A percentile compares a stretch with the other conserved stretches of the same genome.
Conservation (phyloP, 2,329 filamentous ascomycete species). For the Pleurostoma richardsiae region DNA sequence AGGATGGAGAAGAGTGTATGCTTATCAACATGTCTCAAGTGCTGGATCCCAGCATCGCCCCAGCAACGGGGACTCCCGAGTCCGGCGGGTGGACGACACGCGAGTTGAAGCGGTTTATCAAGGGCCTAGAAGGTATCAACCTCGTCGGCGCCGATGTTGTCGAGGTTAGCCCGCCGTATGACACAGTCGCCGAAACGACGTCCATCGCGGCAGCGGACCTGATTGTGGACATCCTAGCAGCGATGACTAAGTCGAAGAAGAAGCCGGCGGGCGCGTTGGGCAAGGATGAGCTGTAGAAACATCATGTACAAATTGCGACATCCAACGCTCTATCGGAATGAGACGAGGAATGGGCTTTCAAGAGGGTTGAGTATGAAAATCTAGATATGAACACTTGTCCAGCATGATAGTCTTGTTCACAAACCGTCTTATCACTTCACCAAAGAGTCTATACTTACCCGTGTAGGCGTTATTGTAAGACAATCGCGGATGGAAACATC, state of each 20-base stretch:
- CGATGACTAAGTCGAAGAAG: background rate
- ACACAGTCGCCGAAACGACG: constrained; percentile 4
- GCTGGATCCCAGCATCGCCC: background rate
- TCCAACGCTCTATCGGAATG: too few species aligned
- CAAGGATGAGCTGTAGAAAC: background rate
- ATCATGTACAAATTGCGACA: too few species aligned
- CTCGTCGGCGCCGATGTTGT: constrained; percentile 2
- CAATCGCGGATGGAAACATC: too few species aligned
- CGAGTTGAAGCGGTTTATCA: constrained; percentile 3
- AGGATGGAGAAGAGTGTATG: background rate
- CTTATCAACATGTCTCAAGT: background rate
- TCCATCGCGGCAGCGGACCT: constrained; percentile 6
- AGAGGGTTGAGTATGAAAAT: too few species aligned
- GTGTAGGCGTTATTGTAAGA: too few species aligned
- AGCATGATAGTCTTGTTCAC: too few species aligned
- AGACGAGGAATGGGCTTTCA: too few species aligned
- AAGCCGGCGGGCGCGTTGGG: background rate
- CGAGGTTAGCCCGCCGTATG: constrained; percentile 6
- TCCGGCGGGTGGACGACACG: background rate
- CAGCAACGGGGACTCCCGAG: constrained; percentile 2
- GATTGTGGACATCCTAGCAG: background rate
- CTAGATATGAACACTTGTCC: too few species aligned
- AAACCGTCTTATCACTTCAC: too few species aligned
- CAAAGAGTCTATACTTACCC: too few species aligned
- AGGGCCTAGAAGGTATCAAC: constrained; percentile 3